Percentiles rank a stretch among this genome's conserved stretches.
phyloP scores from a whole-genome alignment of 2,329 filamentous ascomycete species.

The Teratosphaeriaceae sp. region DNA sequence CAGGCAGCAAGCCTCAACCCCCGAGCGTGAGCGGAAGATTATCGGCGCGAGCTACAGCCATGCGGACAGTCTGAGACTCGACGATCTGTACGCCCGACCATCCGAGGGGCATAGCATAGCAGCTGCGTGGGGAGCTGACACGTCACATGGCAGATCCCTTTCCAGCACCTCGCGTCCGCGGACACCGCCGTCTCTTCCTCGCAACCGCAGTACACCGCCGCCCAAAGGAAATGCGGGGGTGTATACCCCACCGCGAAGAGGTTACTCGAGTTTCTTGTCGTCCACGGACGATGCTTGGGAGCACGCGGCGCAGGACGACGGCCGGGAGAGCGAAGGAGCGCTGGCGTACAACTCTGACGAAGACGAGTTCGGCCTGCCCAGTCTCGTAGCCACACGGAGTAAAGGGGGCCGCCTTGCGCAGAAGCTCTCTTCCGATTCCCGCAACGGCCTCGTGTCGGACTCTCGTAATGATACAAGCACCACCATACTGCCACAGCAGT shows the following conservation, averaged over 20 bases:
- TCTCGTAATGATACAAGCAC: constrained; percentile 12
- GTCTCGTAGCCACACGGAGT: constrained; percentile 82
- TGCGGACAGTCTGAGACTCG: constrained; percentile 86
- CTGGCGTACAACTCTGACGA: constrained; percentile 77
- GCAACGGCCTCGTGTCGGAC: constrained; percentile 30
- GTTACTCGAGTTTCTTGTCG: constrained; percentile 74
- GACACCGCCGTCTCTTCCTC: constrained; percentile 62
- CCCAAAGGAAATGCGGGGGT: constrained; percentile 48
- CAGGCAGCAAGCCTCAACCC: constrained; percentile 41
- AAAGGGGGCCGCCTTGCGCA: no score
- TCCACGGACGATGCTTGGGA: constrained; percentile 80
- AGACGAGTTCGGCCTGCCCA: constrained; percentile 92
- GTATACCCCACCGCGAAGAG: constrained; percentile 55
- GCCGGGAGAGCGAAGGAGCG: constrained; percentile 55
- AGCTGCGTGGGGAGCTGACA: not conserved
- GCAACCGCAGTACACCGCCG: constrained; percentile 50
- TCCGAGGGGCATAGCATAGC: not conserved
- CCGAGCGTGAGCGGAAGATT: constrained; percentile 57
- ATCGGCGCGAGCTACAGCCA: constrained; percentile 96
- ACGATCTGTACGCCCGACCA: constrained; percentile 57
- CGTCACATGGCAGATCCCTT: constrained; percentile 14
- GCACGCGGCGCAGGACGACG: constrained; percentile 41
- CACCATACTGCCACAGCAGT: not conserved
- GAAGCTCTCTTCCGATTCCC: no score
- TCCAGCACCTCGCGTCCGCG: constrained; percentile 53